Base-by-base conservation (phyloP, 1,284 basidiomycete genomes). In the Pseudozyma tsukubaensis region DNA sequence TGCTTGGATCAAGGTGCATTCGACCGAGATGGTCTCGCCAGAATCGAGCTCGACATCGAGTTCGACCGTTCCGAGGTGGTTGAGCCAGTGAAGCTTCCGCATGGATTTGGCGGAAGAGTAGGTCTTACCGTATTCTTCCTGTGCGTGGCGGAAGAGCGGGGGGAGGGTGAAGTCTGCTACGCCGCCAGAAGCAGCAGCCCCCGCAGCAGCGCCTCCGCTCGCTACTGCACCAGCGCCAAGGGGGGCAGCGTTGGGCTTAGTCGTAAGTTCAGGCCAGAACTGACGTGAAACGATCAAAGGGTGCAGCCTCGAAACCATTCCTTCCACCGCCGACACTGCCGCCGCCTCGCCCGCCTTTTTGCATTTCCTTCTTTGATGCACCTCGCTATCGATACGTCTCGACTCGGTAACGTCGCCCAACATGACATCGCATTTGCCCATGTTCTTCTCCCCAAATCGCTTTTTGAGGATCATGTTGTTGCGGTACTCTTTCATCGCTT, bases 341-440 rank as follows among this genome's bases (percentile, higher is more conserved):
- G 10, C 29, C 11, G 36, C 18, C 18, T 43, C 14, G 10, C 18
- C 40, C 3, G 40, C 44, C 12, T 42, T 39, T n/a, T 35, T 29
- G 24, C 19, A 8, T 5, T 39, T 36, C 4, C 45, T 35, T 3
- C 58, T 59, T 34, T 64, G 54, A 44, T 79, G 78, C 24, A 78
- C 67, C 47, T 51, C 58, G 50, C 52, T 58, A 47, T 84, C 80
- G 51, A 75, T 59, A 11, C 64, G 63, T 0, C 69, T 49, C 2
- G 80, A 82, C 7, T 77, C 64, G 9, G 72, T 72, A 2, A 84
- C 59, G 51, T 84, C 83, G n/a, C 69, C 67, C 2, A 84, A 68
- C 81, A 84, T 84, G n/a, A 83, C 76, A 48, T 84, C 83, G 72
- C 80, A 82, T 50, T 71, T 72, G 50, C 74, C 78, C 65, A 84